These are phyloP conservation scores for Alternaria gaisen DNA, from an alignment of 2,329 filamentous ascomycete genomes.

Conservation along the genomic window DNA sequence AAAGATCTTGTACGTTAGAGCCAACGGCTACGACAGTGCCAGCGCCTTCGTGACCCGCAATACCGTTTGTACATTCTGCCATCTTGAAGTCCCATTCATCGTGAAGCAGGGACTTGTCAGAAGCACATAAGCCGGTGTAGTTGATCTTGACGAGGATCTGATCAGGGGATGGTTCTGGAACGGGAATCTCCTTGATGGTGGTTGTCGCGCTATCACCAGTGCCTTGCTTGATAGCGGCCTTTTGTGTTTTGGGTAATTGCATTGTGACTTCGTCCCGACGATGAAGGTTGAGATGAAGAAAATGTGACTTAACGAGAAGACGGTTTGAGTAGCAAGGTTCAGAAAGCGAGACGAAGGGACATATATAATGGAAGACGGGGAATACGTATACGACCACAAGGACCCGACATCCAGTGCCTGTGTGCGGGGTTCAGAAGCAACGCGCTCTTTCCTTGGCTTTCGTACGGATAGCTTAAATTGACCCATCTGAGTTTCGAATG, in stretches of 20 bases:
- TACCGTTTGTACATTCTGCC: slow-evolving; percentile 44
- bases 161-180: slow-evolving; percentile 55
- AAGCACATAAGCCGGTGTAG: slow-evolving; percentile 64
- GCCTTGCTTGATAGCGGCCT: slow-evolving; percentile 50
- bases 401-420: background rate
- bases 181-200: slow-evolving; percentile 41
- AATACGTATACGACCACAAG: background rate
- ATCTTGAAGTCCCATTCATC: slow-evolving; percentile 49
- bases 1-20: slow-evolving; percentile 71
- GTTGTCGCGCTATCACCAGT: slow-evolving; percentile 28
- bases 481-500: background rate
- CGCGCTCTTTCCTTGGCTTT: background rate
- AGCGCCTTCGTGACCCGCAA: slow-evolving; percentile 80
- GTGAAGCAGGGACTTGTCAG: slow-evolving; percentile 55
- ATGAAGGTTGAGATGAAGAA: background rate
- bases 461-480: background rate
- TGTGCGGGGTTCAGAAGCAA: slow-evolving; percentile 3
- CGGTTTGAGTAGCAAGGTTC: background rate
- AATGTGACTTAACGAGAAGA: background rate
- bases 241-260: slow-evolving; percentile 45
- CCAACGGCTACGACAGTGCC: slow-evolving; percentile 78
- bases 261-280: slow-evolving; percentile 19
- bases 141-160: slow-evolving; percentile 66
- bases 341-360: background rate
- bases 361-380: background rate